Evolutionary conservation across 2,329 filamentous ascomycete species (phyloP), one percentile per base, ranked within the genome.

Genomic region (Penicillium crustosum): DNA sequence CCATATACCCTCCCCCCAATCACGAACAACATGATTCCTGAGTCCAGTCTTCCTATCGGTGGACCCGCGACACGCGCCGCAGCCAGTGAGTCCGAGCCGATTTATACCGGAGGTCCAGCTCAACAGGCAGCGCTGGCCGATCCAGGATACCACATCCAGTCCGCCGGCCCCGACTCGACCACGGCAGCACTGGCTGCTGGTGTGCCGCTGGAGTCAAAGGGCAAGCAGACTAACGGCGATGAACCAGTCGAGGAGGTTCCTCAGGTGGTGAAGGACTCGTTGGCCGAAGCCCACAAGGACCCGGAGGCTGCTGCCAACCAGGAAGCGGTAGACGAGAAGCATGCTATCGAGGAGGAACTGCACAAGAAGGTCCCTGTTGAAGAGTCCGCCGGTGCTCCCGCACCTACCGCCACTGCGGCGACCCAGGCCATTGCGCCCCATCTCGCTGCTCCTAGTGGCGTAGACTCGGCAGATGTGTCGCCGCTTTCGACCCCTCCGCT

Each of bases 41-140:
- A 95, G 77, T 93, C 90, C 8, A 90, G 89, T 74, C 81, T 94
- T 62, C 89, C 90, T 13, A 88, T 92, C 73, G 83, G 82, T 42
- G 70, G 70, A 39, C 70, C 68, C 3, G 66, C 70, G 21, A 65
- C 68, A 49, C 73, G 73, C 53, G 68, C 77, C 49, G 61, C 63
- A 10, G 15, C 49, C 5, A 52, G 19, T 35, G 61, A 61, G 12
- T 41, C 57, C 12, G 51, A 58, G 17, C 49, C 50, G 13, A 35
- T 25, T 13, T 49, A 57, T 15, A 35, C 35, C 7, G 64, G 64
- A 48, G 64, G 60, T 25, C 64, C 61, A 19, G 63, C 63, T 15
- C 63, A 64, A 43, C 65, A 67, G 59, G 65, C 65, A 38, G 62
- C 64, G 19, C 53, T 55, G 53, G 76, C 77, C 52, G 82, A 86